Evolutionary conservation across 768 basidiomycete species (phyloP).

Genomic region (Leccinellum luteum): DNA sequence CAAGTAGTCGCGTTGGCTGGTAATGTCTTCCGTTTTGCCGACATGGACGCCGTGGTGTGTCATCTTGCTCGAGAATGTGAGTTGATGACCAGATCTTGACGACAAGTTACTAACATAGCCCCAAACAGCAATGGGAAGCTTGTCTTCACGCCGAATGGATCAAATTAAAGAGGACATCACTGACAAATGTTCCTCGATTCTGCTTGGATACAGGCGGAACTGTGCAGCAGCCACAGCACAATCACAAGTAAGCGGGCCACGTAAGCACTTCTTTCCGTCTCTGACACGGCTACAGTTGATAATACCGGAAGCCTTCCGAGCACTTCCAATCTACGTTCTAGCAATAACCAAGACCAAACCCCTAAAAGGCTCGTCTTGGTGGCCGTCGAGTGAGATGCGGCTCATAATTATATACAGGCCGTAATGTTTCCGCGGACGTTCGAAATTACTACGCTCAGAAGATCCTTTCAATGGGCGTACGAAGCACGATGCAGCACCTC

Average conservation of each 20-base stretch:
- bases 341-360: slow-evolving; percentile 87
- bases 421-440: slow-evolving; percentile 90
- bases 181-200: slow-evolving; percentile 75
- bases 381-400: background rate
- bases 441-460: slow-evolving; percentile 83
- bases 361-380: slow-evolving; percentile 68
- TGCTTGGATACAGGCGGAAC: slow-evolving; percentile 84
- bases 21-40: slow-evolving; percentile 88
- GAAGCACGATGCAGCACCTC: slow-evolving; percentile 69
- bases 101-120: background rate
- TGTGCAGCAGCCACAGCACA: slow-evolving; percentile 78
- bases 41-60: slow-evolving; percentile 80
- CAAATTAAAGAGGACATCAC: slow-evolving; percentile 84
- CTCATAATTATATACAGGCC: slow-evolving; percentile 44
- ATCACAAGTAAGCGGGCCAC: slow-evolving; percentile 61
- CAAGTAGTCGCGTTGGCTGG: slow-evolving; percentile 81
- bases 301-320: slow-evolving; percentile 89
- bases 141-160: slow-evolving; percentile 57
- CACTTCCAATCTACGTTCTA: slow-evolving; percentile 78
- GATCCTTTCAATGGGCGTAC: slow-evolving; percentile 67
- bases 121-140: slow-evolving; percentile 61
- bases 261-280: background rate
- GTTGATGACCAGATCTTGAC: slow-evolving; percentile 18
- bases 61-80: slow-evolving; percentile 76
- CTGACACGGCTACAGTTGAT: slow-evolving; percentile 59